These are phyloP conservation scores for Boletellus emodensis DNA, from an alignment of 768 basidiomycete species.

Conservation along the genomic window DNA sequence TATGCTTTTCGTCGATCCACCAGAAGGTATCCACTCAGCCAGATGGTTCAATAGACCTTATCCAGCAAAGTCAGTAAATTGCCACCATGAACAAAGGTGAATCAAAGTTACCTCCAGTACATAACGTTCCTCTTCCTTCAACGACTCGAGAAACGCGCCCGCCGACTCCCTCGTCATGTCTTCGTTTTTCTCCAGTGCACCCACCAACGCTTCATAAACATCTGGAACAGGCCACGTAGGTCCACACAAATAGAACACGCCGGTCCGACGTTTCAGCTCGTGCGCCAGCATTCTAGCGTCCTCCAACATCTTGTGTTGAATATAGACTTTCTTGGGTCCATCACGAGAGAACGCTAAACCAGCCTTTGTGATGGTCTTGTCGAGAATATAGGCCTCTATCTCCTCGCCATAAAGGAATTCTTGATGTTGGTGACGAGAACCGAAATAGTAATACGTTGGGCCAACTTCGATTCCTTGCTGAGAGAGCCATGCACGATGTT, in stretches of 20 bases:
- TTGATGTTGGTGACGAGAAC: constrained; percentile 89
- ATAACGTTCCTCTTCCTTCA: constrained; percentile 97
- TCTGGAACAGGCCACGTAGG: constrained; percentile 99
- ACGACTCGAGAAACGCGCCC: constrained; percentile 75
- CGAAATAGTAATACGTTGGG: constrained; percentile 97
- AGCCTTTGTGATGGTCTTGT: constrained; percentile 80
- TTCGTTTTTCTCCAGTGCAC: constrained; percentile 70
- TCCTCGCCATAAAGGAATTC: constrained; percentile 98
- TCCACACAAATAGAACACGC: constrained; percentile 94
- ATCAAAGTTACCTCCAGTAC: constrained; percentile 69
- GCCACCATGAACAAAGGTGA: neutral
- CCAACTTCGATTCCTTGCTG: constrained; percentile 78
- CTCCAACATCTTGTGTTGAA: constrained; percentile 97
- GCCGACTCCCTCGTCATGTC: constrained; percentile 62
- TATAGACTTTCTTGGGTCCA: constrained; percentile 89
- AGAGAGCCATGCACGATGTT: constrained; percentile 84
- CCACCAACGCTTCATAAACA: constrained; percentile 88
- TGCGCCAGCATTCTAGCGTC: constrained; percentile 74
- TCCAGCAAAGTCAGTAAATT: constrained; percentile 1
- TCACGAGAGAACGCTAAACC: constrained; percentile 98
- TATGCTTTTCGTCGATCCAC: neutral
- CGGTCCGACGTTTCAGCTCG: constrained; percentile 68
- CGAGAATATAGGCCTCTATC: constrained; percentile 89
- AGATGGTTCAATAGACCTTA: constrained; percentile 25
- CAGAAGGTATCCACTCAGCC: neutral